Percentiles rank a stretch among this genome's conserved stretches.
Conservation (phyloP, 257 asterid genomes). For the Thymus mandschuricus region DNA sequence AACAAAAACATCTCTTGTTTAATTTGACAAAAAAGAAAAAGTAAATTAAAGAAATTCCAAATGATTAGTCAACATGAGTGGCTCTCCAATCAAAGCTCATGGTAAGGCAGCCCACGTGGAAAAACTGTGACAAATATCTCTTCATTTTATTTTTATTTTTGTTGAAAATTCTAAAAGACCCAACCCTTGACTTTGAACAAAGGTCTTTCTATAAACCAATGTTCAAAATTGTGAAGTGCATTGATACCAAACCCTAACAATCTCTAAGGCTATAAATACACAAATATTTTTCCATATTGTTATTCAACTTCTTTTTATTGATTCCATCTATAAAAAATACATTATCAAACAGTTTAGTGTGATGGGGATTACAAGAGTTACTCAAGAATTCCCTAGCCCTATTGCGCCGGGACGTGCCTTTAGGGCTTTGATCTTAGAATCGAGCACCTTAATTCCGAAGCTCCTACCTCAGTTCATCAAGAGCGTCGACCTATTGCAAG, state of each 20-base stretch:
- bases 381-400: constrained; percentile 39
- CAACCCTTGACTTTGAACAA: constrained; percentile 20
- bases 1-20: too few species aligned
- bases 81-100: not conserved
- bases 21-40: not conserved
- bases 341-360: not conserved
- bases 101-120: constrained; percentile 30
- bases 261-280: constrained; percentile 27
- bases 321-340: not conserved
- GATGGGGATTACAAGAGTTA: constrained; percentile 42
- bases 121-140: not conserved
- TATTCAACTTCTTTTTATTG: not conserved
- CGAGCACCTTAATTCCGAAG: constrained; percentile 41
- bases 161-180: constrained; percentile 7
- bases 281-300: not conserved
- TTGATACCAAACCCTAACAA: constrained; percentile 10
- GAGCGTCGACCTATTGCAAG: constrained; percentile 40
- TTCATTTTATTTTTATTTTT: not conserved
- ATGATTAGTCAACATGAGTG: constrained; percentile 15
- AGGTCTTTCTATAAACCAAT: not conserved
- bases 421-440: constrained; percentile 52
- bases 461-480: constrained; percentile 45
- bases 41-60: not conserved
- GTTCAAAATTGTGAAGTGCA: constrained; percentile 24
- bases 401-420: constrained; percentile 38